Conservation (phyloP, 2,329 filamentous ascomycete genomes). For the Stylonectria norvegica region DNA sequence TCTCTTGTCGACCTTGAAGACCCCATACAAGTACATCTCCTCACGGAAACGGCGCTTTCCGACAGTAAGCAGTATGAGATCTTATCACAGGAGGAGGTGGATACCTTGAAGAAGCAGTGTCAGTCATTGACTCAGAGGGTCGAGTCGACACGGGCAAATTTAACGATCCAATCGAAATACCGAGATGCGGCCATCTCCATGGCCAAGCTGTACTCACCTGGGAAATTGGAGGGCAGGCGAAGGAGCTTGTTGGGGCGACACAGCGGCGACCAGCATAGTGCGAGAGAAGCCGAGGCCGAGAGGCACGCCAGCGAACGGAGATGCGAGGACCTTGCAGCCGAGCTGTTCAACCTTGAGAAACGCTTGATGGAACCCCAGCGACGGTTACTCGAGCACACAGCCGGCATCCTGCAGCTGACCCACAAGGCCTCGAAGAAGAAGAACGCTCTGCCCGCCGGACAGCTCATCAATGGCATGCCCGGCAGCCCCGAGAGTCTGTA, state of each 20-base stretch:
- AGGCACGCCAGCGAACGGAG: slow-evolving; percentile 70
- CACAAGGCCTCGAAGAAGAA: slow-evolving; percentile 70
- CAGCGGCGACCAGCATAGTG: slow-evolving; percentile 46
- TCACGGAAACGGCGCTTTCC: slow-evolving; percentile 88
- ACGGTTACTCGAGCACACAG: slow-evolving; percentile 81
- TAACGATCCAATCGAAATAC: slow-evolving; percentile 88
- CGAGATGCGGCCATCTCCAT: slow-evolving; percentile 89
- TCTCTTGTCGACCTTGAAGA: slow-evolving; percentile 61
- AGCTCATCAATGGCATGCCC: slow-evolving; percentile 57
- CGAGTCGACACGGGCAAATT: slow-evolving; percentile 75
- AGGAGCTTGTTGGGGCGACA: slow-evolving; percentile 50
- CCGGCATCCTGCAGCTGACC: slow-evolving; percentile 85
- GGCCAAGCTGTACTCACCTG: slow-evolving; percentile 71
- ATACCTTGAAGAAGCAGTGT: slow-evolving; percentile 84
- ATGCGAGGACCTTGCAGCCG: slow-evolving; percentile 79
- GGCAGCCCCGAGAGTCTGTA: slow-evolving; percentile 76
- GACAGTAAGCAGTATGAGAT: slow-evolving; percentile 86
- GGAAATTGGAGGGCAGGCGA: slow-evolving; percentile 44
- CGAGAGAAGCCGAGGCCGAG: slow-evolving; percentile 68
- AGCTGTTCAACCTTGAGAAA: slow-evolving; percentile 77
- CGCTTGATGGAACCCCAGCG: slow-evolving; percentile 70
- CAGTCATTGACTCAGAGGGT: slow-evolving; percentile 70
- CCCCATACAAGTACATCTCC: slow-evolving; percentile 79
- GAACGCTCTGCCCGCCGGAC: slow-evolving; percentile 39
- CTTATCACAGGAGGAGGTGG: slow-evolving; percentile 86